A percentile compares a stretch with the other conserved stretches of the same genome.
phyloP scores from a whole-genome alignment of 495 filamentous ascomycete genomes.

The Emericellopsis terricola region DNA sequence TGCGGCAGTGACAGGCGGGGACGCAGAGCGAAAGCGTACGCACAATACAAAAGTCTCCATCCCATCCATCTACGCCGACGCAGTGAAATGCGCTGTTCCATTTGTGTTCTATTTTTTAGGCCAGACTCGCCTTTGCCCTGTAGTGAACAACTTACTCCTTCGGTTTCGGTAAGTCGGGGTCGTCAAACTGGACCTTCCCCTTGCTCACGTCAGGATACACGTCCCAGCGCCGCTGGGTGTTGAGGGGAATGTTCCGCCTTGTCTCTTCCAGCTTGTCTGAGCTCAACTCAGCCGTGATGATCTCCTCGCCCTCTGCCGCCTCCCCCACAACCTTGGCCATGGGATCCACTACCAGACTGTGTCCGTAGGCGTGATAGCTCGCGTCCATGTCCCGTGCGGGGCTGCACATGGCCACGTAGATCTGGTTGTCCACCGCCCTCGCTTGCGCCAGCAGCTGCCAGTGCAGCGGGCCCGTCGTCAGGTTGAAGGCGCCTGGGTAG shows the following conservation, averaged over 20 bases:
- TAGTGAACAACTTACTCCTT: too few relatives aligned
- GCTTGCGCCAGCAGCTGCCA: constrained; percentile 74
- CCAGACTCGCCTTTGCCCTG: too few relatives aligned
- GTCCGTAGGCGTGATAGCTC: constrained; percentile 78
- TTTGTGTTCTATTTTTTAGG: too few relatives aligned
- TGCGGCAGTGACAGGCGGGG: background rate
- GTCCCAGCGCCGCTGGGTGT: constrained; percentile 78
- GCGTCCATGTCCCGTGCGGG: constrained; percentile 68
- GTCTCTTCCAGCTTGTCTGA: constrained; percentile 55
- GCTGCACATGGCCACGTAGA: constrained; percentile 84
- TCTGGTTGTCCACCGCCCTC: constrained; percentile 83
- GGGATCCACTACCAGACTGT: constrained; percentile 78
- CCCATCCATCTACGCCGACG: too few relatives aligned
- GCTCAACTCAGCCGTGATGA: constrained; percentile 58
- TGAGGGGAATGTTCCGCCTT: constrained; percentile 70
- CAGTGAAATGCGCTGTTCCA: too few relatives aligned
- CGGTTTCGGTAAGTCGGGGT: constrained; percentile 1
- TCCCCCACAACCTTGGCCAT: constrained; percentile 63
- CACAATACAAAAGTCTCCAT: too few relatives aligned
- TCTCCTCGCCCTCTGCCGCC: constrained; percentile 56
- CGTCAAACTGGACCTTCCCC: constrained; percentile 16
- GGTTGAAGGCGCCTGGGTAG: constrained; percentile 92
- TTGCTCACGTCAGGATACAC: constrained; percentile 82
- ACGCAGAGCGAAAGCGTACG: too few relatives aligned
- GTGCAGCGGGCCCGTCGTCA: constrained; percentile 79